Evolutionary conservation across 129 eudicot genomes (phyloP), one percentile per base, ranked within the genome.

Genomic region (Pulicaria dysenterica): DNA sequence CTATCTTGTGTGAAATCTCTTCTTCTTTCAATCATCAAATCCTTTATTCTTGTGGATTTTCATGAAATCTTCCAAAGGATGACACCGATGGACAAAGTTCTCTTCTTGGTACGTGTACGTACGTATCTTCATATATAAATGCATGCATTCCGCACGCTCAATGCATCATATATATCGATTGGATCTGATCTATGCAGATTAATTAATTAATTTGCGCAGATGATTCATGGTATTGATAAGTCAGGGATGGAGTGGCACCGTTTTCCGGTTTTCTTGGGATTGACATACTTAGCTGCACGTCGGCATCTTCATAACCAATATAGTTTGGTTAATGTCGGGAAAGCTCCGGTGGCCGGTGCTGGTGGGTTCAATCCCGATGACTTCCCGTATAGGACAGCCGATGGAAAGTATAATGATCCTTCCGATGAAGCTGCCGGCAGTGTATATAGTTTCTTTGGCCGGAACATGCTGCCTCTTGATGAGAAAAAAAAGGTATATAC

Each of bases 261-360:
- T 16, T 73, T 87, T 8, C 93, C 93, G 0, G 93, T 87, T 55
- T 17, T 82, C 12, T 60, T 87, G 75, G 93, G 93, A 5, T 43
- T 87, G 44, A 5, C 61, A 8, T 87, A 87, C 82, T 78, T 87
- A 16, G 73, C 36, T 19, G 46, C 79, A 34, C 93, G 93, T 2
- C 83, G 93, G 47, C 89, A 63, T 59, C 87, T 87, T 57, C 84
- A 87, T 75, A 51, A 84, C 14, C 45, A 58, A 1, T 84, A 87
- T 70, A 87, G 69, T 69, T 75, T 87, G 80, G 4, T 87, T 37
- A 79, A 77, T 47, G 84, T 84, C 9, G 85, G 87, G 0, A 19
- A 56, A 62, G 40, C 69, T 54, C 53, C 53, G 41, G 36, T 45
- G 69, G 55, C 66, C 24, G 14, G 5, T 16, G 53, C 66, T 37